Percentiles rank a stretch among this genome's conserved stretches.
Conservation (phyloP, 768 basidiomycete genomes). For the Serendipita sp. region DNA sequence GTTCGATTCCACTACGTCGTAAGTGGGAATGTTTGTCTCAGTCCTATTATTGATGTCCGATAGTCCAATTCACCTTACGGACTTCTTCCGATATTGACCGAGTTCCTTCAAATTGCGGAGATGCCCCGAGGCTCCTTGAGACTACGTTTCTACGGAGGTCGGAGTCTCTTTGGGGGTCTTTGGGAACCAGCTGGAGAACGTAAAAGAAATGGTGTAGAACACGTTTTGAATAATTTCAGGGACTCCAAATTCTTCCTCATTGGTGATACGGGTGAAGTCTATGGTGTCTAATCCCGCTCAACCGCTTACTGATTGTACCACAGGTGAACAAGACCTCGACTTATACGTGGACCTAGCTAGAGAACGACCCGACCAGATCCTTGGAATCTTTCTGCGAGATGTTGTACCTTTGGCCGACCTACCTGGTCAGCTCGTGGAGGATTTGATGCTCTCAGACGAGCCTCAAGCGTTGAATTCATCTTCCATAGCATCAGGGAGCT, state of each 20-base stretch:
- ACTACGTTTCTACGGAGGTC: constrained; percentile 72
- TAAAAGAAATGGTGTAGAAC: constrained; percentile 68
- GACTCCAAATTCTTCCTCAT: constrained; percentile 66
- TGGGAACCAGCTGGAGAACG: constrained; percentile 63
- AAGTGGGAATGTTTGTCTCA: constrained; percentile 7
- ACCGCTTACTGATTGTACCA: neutral
- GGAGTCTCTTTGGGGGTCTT: constrained; percentile 69
- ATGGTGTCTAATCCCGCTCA: neutral
- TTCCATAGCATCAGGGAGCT: neutral
- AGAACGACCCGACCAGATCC: constrained; percentile 51
- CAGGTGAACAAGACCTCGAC: constrained; percentile 76
- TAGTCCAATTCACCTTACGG: constrained; percentile 85
- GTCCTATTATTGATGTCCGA: constrained; percentile 2
- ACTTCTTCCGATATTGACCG: constrained; percentile 58
- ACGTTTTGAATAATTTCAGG: constrained; percentile 60
- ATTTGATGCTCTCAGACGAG: neutral
- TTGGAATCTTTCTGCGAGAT: constrained; percentile 74
- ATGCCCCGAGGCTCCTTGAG: constrained; percentile 68
- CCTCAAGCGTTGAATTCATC: neutral
- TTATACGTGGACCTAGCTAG: constrained; percentile 65
- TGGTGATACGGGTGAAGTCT: constrained; percentile 56
- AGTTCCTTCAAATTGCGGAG: constrained; percentile 55
- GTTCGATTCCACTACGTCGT: constrained; percentile 83
- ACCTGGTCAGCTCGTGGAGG: neutral
- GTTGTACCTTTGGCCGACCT: constrained; percentile 20